Base-by-base conservation (phyloP, 352 stramenopile genomes). In the Bremia lactucae region DNA sequence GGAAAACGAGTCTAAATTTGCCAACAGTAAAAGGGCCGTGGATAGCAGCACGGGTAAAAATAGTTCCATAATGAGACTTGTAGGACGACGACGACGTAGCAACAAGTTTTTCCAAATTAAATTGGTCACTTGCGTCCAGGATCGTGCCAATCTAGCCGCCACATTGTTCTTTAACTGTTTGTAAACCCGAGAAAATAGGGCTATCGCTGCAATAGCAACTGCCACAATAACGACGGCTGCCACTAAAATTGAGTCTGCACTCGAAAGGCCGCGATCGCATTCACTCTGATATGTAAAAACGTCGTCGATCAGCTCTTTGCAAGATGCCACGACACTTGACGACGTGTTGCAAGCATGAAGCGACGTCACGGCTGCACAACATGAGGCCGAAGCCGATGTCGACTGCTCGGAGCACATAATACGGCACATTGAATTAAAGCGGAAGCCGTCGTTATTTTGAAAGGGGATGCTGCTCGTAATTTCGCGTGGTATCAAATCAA, bases 91-190 rank as follows among this genome's bases (percentile, higher is more conserved):
- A 3, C 66, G 52, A n/a, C 69, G 47, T 19, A 86, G 51, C 5
- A 78, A 6, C 18, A 83, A 21, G 46, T 88, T 88, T 40, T 88
- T 88, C 72, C 75, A 86, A 36, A 87, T 66, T 23, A 85, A 60
- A 36, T 83, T 82, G 4, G 66, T 56, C 14, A 83, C 52, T 42
- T 85, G 72, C 18, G 48, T 57, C 62, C 65, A 82, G 8, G 36
- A 51, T 0, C 34, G 16, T 0, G 49, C 36, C 6, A 59, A 43
- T 21, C 54, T 37, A 0, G 39, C 46, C 6, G 34, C 35, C 3
- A 52, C 2, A 2, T 35, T 36, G 6, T 16, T 48, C 23, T 42
- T 26, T 31, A 13, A 40, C 11, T 38, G 42, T 34, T n/a, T 28
- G 20, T 55, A 49, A 4, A 49, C 18, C 4, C 42, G 39, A 14